Percentiles rank a stretch among this genome's conserved stretches.
phyloP scores from a whole-genome alignment of 768 basidiomycete genomes.

The Tulasnella calospora region DNA sequence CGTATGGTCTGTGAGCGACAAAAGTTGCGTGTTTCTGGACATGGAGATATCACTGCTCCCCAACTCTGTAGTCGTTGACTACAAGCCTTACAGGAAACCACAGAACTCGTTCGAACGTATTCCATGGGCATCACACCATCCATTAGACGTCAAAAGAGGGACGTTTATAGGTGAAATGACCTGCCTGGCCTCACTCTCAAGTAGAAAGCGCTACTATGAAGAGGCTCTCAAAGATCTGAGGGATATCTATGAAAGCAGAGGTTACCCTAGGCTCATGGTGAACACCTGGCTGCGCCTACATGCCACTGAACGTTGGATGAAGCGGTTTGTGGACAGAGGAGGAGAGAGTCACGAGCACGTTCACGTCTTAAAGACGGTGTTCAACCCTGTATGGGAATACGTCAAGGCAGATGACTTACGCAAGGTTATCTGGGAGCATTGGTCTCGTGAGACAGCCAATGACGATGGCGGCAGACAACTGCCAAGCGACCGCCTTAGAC shows the following conservation, averaged over 20 bases:
- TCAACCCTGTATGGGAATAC: constrained; percentile 11
- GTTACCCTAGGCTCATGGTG: constrained; percentile 26
- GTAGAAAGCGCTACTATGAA: constrained; percentile 5
- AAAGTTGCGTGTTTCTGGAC: constrained; percentile 25
- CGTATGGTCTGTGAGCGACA: not conserved
- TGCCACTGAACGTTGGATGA: constrained; percentile 22
- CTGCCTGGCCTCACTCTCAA: constrained; percentile 23
- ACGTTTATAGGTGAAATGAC: constrained; percentile 29
- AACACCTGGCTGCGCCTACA: constrained; percentile 24
- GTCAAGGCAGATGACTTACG: not conserved
- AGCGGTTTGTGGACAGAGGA: not conserved
- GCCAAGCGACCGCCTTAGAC: no score
- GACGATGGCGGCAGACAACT: not conserved
- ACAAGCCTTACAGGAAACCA: constrained; percentile 29
- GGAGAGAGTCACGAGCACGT: not conserved
- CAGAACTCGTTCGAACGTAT: constrained; percentile 30
- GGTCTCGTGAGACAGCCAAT: not conserved
- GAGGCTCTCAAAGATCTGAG: constrained; percentile 8
- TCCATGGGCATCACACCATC: constrained; percentile 30
- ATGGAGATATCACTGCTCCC: constrained; percentile 27
- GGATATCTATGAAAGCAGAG: constrained; percentile 22
- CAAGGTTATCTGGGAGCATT: not conserved
- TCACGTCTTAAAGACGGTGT: not conserved
- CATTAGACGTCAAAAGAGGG: constrained; percentile 31
- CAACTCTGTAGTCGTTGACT: constrained; percentile 16